Base-by-base conservation (phyloP, 2,329 filamentous ascomycete species). In the Calonectria honghensis region DNA sequence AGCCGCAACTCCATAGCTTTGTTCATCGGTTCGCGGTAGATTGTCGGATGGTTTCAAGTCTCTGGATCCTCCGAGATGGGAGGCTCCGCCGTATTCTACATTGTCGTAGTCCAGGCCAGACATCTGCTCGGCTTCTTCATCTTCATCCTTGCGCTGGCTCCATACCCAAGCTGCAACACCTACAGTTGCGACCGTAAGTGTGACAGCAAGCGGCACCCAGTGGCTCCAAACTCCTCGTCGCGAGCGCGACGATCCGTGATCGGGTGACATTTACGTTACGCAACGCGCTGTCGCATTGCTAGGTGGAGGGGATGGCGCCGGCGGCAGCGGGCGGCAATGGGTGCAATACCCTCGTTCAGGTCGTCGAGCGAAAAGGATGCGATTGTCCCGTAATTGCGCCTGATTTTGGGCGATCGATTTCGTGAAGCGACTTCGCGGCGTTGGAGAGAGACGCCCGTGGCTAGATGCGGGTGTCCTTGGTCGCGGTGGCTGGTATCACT, bases 111-210 rank as follows among this genome's bases (percentile, higher is more conserved):
- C 87, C 75, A 89, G 84, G 75, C 88, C 88, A 70, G 88, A 88
- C 80, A 87, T 86, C 70, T 88, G 87, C 68, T 92, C 90, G 65
- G 78, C 73, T 68, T 92, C 90, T 35, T 96, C 93, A 68, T 95
- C 93, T 73, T 93, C 91, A 78, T 94, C 93, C 81, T 90, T 92
- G 81, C 95, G 93, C 86, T 98, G 96, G 84, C 94, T 97, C 96
- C 96, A 98, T 75, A 96, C 92, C 96, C 96, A 98, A 72, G 95
- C 95, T 68, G 93, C 96, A 63, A 98, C 87, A 41, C 96, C 96
- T 70, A 94, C 93, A 29, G 96, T 95, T 75, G 96, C 96, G 79
- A 97, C 92, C 61, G 95, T 96, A 73, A 98, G 92, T 65, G 96
- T 98, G 77, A 98, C 86, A 78, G 93, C 93, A 72, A 98, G 90